These are phyloP conservation scores for Colletotrichum orbiculare DNA, from an alignment of 2,329 filamentous ascomycete species.

Conservation along the genomic window DNA sequence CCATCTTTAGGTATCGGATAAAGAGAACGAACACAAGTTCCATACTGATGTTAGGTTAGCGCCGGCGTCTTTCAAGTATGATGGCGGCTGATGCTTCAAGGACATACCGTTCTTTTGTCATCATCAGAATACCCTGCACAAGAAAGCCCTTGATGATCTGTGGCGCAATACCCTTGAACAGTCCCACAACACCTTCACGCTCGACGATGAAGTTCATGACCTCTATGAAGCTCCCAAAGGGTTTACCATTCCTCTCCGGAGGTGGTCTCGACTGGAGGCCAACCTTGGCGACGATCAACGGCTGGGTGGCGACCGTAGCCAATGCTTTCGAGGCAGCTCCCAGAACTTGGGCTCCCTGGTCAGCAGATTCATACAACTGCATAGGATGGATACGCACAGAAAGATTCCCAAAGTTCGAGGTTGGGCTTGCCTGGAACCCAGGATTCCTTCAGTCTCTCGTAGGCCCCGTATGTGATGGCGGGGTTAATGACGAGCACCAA, in stretches of 20 bases:
- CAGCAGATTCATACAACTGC: too few relatives aligned
- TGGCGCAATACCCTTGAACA: constrained; percentile 97
- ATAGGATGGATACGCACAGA: constrained; percentile 63
- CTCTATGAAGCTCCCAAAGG: constrained; percentile 92
- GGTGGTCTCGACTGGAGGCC: constrained; percentile 94
- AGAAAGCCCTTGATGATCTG: constrained; percentile 93
- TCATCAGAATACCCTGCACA: constrained; percentile 97
- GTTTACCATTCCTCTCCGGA: constrained; percentile 83
- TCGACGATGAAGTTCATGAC: constrained; percentile 95
- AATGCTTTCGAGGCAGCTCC: constrained; percentile 93
- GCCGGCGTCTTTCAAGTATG: background rate
- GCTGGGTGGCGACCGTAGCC: constrained; percentile 92
- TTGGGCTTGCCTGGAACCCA: constrained; percentile 82
- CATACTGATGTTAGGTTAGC: constrained; percentile 65
- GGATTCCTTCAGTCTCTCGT: constrained; percentile 84
- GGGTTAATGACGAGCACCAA: constrained; percentile 96
- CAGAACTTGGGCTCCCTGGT: constrained; percentile 68
- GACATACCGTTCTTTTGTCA: constrained; percentile 92
- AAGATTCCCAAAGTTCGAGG: constrained; percentile 87
- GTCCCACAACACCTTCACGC: constrained; percentile 82
- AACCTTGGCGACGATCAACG: constrained; percentile 97
- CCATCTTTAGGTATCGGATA: constrained; percentile 80
- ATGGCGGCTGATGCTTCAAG: background rate
- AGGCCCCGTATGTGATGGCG: constrained; percentile 96
- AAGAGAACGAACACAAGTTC: constrained; percentile 89